A percentile compares a stretch with the other conserved stretches of the same genome.
These are phyloP conservation scores for Fragosphaeria purpurea DNA, from an alignment of 2,329 filamentous ascomycete species.

Conservation along the genomic window DNA sequence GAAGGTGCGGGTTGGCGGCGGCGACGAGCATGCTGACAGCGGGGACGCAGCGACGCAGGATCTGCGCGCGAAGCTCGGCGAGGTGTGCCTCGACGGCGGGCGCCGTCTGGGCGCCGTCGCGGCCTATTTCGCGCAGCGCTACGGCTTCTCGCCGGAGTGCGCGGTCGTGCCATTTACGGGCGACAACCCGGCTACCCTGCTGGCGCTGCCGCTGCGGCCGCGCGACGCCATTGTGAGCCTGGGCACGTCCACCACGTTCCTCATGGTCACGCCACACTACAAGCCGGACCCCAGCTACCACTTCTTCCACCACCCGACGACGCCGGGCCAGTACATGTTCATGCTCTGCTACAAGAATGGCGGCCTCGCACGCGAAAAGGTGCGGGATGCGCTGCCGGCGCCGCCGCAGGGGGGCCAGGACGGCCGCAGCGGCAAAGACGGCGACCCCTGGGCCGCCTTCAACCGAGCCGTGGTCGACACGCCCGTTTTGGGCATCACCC, in stretches of 20 bases:
- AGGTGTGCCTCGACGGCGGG: constrained; percentile 71
- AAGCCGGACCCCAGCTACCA: constrained; percentile 84
- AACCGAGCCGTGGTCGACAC: constrained; percentile 62
- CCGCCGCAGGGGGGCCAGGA: neutral
- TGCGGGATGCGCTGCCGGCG: constrained; percentile 67
- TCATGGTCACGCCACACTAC: constrained; percentile 93
- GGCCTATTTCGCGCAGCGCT: constrained; percentile 67
- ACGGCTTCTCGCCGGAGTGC: constrained; percentile 67
- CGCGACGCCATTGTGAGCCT: constrained; percentile 91
- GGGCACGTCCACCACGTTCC: constrained; percentile 90
- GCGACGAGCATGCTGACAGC: too few relatives aligned
- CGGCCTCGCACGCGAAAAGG: constrained; percentile 78
- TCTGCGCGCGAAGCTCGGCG: constrained; percentile 68
- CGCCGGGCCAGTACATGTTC: constrained; percentile 90
- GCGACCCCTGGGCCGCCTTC: constrained; percentile 67
- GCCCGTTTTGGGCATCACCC: constrained; percentile 53
- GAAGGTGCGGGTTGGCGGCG: too few relatives aligned
- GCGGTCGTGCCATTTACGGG: constrained; percentile 81
- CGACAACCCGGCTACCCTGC: constrained; percentile 92
- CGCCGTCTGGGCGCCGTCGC: constrained; percentile 66
- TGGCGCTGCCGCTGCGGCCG: constrained; percentile 75
- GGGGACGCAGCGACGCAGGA: constrained; percentile 47
- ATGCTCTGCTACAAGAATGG: constrained; percentile 99
- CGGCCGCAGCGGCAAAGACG: constrained; percentile 23
- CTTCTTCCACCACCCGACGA: constrained; percentile 97